A percentile compares a stretch with the other conserved stretches of the same genome.
Conservation (phyloP, 306 rosid genomes). For the Coriaria nepalensis region DNA sequence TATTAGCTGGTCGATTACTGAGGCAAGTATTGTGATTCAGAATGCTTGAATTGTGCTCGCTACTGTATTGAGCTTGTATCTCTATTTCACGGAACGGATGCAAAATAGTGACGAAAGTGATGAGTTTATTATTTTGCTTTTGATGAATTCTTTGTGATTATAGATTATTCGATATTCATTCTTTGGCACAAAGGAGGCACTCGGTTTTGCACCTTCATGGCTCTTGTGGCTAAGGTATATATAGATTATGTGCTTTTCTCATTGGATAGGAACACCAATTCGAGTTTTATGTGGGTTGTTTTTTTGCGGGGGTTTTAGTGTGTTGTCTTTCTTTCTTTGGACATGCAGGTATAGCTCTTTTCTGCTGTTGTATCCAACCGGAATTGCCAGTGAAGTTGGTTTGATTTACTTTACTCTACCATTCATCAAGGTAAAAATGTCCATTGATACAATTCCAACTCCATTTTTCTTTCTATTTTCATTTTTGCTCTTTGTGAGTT, state of each 20-base stretch:
- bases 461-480: no score
- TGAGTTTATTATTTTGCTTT: no score
- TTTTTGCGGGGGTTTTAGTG: neutral
- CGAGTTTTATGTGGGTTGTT: neutral
- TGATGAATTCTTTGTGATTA: constrained; percentile 10
- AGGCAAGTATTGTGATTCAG: constrained; percentile 50
- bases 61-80: no score
- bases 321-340: neutral
- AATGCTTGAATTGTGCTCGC: constrained; percentile 5
- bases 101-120: no score
- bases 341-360: constrained; percentile 65
- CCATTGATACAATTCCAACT: no score
- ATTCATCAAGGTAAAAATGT: constrained; percentile 59
- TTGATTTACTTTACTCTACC: constrained; percentile 48
- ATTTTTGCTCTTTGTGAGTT: no score
- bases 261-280: constrained; percentile 1
- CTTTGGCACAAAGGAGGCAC: constrained; percentile 62
- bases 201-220: constrained; percentile 73
- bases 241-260: constrained; percentile 2
- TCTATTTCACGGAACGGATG: no score
- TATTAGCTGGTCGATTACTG: constrained; percentile 71
- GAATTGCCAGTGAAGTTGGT: constrained; percentile 65
- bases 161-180: constrained; percentile 73
- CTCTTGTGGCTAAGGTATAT: constrained; percentile 80
- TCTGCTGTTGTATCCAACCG: constrained; percentile 45